Percentiles rank a stretch among this genome's conserved stretches.
Conservation (phyloP, 2,329 filamentous ascomycete genomes). For the Teratosphaeria epicoccoides region DNA sequence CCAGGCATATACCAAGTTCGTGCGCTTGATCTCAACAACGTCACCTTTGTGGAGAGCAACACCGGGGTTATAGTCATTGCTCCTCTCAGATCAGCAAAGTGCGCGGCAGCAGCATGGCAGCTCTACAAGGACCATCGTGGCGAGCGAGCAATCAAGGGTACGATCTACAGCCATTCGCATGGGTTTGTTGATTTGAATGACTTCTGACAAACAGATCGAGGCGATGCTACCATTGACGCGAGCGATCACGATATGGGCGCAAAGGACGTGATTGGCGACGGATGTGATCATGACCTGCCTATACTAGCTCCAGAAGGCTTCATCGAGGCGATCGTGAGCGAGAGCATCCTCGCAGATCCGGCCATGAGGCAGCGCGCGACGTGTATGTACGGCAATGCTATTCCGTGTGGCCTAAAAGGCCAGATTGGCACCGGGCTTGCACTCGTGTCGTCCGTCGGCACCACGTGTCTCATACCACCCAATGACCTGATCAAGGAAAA, state of each 20-base stretch:
- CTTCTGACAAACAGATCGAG: too few relatives aligned
- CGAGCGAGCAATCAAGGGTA: neutral
- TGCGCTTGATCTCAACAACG: neutral
- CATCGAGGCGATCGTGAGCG: neutral
- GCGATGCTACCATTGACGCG: too few relatives aligned
- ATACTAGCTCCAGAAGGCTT: neutral
- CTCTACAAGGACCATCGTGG: neutral
- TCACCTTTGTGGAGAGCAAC: neutral
- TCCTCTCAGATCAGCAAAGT: neutral
- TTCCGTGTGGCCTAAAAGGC: neutral
- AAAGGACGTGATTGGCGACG: neutral
- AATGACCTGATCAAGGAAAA: neutral
- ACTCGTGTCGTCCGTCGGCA: neutral
- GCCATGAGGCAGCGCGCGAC: neutral
- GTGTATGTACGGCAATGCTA: neutral
- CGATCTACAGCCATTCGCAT: neutral
- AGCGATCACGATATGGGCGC: neutral
- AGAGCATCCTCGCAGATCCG: neutral
- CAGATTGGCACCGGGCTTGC: neutral
- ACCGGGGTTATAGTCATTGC: neutral
- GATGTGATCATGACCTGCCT: neutral
- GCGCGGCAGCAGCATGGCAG: neutral
- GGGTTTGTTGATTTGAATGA: neutral
- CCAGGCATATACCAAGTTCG: neutral
- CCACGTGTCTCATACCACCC: neutral